A percentile compares a stretch with the other conserved stretches of the same genome.
phyloP scores from a whole-genome alignment of 2,329 filamentous ascomycete genomes.

The Neocucurbitaria cava region DNA sequence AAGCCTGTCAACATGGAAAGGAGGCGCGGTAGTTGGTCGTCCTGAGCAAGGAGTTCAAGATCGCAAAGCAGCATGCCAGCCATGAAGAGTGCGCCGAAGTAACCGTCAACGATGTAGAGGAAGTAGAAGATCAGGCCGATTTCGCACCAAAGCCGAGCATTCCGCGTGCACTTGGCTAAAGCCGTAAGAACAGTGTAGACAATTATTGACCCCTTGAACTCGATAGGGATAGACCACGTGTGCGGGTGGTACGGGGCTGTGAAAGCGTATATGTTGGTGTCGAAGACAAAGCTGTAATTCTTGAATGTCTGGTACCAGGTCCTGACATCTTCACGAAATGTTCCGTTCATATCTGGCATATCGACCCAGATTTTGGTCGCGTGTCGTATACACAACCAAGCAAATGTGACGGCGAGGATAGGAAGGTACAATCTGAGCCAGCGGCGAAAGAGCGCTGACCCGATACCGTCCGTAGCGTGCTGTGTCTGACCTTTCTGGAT shows the following conservation, averaged over 20 bases:
- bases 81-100: constrained; percentile 57
- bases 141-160: constrained; percentile 63
- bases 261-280: constrained; percentile 65
- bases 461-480: constrained; percentile 53
- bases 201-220: constrained; percentile 65
- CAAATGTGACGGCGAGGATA: constrained; percentile 62
- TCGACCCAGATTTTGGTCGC: constrained; percentile 40
- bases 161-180: constrained; percentile 62
- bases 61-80: constrained; percentile 47
- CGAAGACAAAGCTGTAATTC: constrained; percentile 73
- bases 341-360: constrained; percentile 60
- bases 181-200: constrained; percentile 66
- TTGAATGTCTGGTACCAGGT: constrained; percentile 54
- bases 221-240: constrained; percentile 48
- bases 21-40: constrained; percentile 47
- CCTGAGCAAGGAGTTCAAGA: constrained; percentile 41
- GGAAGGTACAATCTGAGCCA: constrained; percentile 60
- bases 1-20: constrained; percentile 63
- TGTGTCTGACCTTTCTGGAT: constrained; percentile 52
- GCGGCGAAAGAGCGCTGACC: constrained; percentile 59
- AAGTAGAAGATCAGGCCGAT: constrained; percentile 67
- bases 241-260: constrained; percentile 50
- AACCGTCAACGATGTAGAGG: constrained; percentile 71
- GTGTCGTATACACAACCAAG: constrained; percentile 63
- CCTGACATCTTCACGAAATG: constrained; percentile 37